Evolutionary conservation across 768 basidiomycete genomes (phyloP).

Genomic region (Mycena belliarum): DNA sequence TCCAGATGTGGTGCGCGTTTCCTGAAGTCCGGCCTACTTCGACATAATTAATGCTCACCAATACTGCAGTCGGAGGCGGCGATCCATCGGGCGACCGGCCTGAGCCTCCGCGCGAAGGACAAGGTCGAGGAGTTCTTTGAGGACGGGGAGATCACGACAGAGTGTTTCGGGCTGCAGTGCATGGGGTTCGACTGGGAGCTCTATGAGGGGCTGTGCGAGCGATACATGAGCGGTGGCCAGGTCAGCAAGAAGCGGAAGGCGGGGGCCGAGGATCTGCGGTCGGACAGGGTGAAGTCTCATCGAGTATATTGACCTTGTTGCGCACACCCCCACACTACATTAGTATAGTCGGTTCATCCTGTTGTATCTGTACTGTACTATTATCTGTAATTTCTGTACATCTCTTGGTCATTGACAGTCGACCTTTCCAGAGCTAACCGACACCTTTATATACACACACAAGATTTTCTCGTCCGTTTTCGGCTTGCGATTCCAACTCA

Average conservation of each 20-base stretch:
- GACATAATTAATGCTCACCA: too few relatives aligned
- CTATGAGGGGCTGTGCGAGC: not conserved
- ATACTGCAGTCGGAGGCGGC: not conserved
- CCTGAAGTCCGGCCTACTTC: too few relatives aligned
- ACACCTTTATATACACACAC: too few relatives aligned
- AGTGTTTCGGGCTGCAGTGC: slow-evolving; percentile 6
- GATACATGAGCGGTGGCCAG: not conserved
- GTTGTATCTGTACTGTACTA: too few relatives aligned
- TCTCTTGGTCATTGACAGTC: too few relatives aligned
- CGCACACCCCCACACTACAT: too few relatives aligned
- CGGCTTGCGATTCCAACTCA: too few relatives aligned
- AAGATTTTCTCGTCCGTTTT: too few relatives aligned
- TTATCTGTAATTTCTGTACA: too few relatives aligned
- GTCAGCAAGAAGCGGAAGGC: not conserved
- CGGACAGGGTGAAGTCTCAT: not conserved
- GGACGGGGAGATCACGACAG: slow-evolving; percentile 2
- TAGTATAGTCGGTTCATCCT: too few relatives aligned
- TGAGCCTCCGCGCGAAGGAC: not conserved
- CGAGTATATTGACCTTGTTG: not conserved
- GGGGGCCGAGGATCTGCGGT: not conserved
- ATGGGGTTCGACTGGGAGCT: not conserved
- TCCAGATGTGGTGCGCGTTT: not conserved
- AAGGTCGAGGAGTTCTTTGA: not conserved
- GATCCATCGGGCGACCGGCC: not conserved
- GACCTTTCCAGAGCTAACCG: too few relatives aligned